Evolutionary conservation across 1,284 basidiomycete species (phyloP).

Genomic region (Coniophora puteana): DNA sequence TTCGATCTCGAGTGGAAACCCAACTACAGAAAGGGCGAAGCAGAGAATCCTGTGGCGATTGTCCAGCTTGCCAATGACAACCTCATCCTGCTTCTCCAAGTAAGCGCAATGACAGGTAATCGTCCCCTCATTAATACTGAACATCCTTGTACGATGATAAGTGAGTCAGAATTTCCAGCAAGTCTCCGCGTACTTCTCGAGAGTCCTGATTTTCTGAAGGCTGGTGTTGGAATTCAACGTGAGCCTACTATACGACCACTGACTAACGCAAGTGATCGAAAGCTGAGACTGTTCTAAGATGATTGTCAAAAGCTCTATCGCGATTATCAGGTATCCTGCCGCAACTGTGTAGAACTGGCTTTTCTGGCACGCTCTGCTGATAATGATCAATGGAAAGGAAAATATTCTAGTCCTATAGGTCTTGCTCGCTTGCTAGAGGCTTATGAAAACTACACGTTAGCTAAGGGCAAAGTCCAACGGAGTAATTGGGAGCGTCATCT

Average conservation of each 20-base stretch:
- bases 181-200: slow-evolving; percentile 47
- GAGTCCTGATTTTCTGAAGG: slow-evolving; percentile 50
- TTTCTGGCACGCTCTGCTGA: slow-evolving; percentile 66
- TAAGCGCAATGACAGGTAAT: slow-evolving; percentile 59
- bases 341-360: slow-evolving; percentile 64
- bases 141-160: slow-evolving; percentile 6
- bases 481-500: slow-evolving; percentile 66
- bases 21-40: slow-evolving; percentile 41
- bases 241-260: slow-evolving; percentile 18
- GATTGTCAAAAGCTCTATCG: slow-evolving; percentile 61
- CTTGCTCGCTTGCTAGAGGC: slow-evolving; percentile 56
- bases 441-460: slow-evolving; percentile 48
- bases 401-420: slow-evolving; percentile 51
- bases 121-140: background rate
- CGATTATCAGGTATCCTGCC: slow-evolving; percentile 47
- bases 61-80: slow-evolving; percentile 60
- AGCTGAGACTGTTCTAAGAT: slow-evolving; percentile 33
- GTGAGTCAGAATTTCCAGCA: slow-evolving; percentile 48
- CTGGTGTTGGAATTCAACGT: slow-evolving; percentile 71
- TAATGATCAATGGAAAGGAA: slow-evolving; percentile 64
- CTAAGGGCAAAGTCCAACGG: slow-evolving; percentile 55
- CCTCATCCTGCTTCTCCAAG: slow-evolving; percentile 57
- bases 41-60: slow-evolving; percentile 63
- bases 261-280: too few species aligned
- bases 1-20: slow-evolving; percentile 79